A percentile compares a stretch with the other conserved stretches of the same genome.
Conservation (phyloP, 2,329 filamentous ascomycete species). For the Fusarium clavum region DNA sequence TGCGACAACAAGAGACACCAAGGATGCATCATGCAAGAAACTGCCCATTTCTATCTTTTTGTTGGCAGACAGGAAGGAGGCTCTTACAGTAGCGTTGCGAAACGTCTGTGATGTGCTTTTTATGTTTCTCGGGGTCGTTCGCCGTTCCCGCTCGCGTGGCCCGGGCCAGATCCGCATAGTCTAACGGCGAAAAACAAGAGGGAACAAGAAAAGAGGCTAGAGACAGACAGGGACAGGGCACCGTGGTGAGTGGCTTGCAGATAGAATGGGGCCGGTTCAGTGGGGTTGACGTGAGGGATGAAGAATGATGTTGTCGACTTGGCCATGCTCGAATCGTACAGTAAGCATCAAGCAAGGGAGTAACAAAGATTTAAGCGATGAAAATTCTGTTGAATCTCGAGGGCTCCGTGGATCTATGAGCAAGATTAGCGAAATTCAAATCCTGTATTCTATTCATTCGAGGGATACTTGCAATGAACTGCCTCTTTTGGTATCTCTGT, state of each 20-base stretch:
- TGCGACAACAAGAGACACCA: constrained; percentile 34
- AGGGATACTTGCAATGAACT: not conserved
- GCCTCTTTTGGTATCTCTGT: not conserved
- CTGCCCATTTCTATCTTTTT: constrained; percentile 18
- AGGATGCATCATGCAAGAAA: constrained; percentile 13
- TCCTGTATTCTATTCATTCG: not conserved
- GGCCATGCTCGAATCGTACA: constrained; percentile 11
- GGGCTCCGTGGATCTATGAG: not conserved
- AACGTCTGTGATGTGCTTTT: constrained; percentile 7
- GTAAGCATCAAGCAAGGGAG: constrained; percentile 34
- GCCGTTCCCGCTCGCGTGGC: constrained; percentile 34
- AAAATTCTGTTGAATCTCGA: constrained; percentile 17
- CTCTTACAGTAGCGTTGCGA: constrained; percentile 22
- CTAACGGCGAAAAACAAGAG: constrained; percentile 5
- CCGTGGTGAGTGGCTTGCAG: constrained; percentile 18
- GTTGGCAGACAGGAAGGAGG: constrained; percentile 10
- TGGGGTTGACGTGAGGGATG: constrained; percentile 33
- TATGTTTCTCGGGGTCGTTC: constrained; percentile 13
- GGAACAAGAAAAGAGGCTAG: not conserved
- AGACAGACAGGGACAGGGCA: not conserved
- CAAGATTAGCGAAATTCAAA: not conserved
- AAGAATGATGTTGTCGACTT: constrained; percentile 6
- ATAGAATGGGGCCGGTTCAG: constrained; percentile 23
- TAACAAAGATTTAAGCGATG: constrained; percentile 4
- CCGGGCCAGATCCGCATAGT: constrained; percentile 23